Evolutionary conservation across 345 rosid species (phyloP), one percentile per base, ranked within the genome.

Genomic region (Dipteronia dyeriana): DNA sequence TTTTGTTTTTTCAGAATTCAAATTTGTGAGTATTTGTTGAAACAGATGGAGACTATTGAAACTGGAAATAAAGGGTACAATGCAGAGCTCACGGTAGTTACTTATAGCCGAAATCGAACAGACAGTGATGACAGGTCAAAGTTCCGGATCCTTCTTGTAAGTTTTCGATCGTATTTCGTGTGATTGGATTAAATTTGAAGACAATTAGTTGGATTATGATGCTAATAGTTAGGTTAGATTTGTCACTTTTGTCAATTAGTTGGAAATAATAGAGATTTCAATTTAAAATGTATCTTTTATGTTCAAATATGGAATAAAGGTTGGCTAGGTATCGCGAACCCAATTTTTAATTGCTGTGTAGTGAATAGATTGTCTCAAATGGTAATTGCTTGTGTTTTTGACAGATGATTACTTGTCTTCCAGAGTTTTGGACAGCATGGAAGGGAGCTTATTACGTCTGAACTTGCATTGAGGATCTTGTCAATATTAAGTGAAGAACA

Each of bases 401-500:
- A 94, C 93, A 92, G 95, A 92, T 92, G 88, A 92, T 94, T 92
- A 88, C 94, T 97, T 97, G 95, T 92, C 91, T 92, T 96, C 95
- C 97, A 97, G 99, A 94, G 94, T 92, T 97, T 97, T 83, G 99
- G 99, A 73, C 99, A 97, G 92, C 98, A 96, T 76, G 97, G 97
- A 53, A 87, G 97, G 87, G 99, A 97, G 85, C 97, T 97, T 51
- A 89, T 97, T 71, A 94, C 99, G 20, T 79, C 98, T 5, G 99
- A 97, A 82, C 90, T 97, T 71, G 97, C 99, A 7, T 82, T 89
- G 75, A 83, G 88, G 82, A 87, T 97, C 75, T 82, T 97, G 88
- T 94, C 94, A 4, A 86, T 92, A 75, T 84, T 97, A 87, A 92
- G 95, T 69, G 97, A 87, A 83, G 98, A 96, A 74, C 90, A 94